Evolutionary conservation across 805 yeast species (phyloP).

Genomic region (Kluyveromyces lactis): DNA sequence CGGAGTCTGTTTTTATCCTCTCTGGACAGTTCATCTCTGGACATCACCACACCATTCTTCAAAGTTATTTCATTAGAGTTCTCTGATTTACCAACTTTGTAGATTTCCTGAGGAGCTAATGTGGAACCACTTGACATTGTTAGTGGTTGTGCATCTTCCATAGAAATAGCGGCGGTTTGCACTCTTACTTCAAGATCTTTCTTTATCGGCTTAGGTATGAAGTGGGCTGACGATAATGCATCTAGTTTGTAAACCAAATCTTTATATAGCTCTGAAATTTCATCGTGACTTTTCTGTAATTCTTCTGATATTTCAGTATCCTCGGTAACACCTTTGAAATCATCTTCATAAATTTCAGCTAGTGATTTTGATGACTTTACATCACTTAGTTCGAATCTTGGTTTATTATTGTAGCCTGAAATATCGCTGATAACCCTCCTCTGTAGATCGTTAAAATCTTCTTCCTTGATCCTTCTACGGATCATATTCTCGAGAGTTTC

Average conservation of each 20-base stretch:
- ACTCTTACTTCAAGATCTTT: constrained; percentile 75
- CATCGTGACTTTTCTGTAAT: constrained; percentile 65
- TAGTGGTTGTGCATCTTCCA: constrained; percentile 97
- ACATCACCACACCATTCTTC: constrained; percentile 70
- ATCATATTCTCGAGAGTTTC: constrained; percentile 84
- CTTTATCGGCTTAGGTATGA: constrained; percentile 82
- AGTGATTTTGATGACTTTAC: constrained; percentile 78
- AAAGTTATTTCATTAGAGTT: constrained; percentile 56
- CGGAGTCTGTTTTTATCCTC: constrained; percentile 84
- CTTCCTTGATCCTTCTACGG: constrained; percentile 65
- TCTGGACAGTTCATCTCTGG: constrained; percentile 72
- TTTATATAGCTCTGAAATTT: constrained; percentile 58
- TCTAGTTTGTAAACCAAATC: constrained; percentile 66
- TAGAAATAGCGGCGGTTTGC: constrained; percentile 68
- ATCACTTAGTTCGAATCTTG: constrained; percentile 63
- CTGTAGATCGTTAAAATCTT: constrained; percentile 77
- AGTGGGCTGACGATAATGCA: constrained; percentile 88
- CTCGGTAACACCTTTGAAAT: constrained; percentile 46
- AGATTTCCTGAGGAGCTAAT: constrained; percentile 93
- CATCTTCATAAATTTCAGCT: constrained; percentile 89
- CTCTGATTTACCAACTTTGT: constrained; percentile 40
- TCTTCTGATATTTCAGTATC: constrained; percentile 52
- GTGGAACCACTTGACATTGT: constrained; percentile 63
- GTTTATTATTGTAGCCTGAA: constrained; percentile 48
- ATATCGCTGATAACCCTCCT: constrained; percentile 62